Conservation (phyloP, 1,284 basidiomycete species). For the Rugiboletus extremiorientalis region DNA sequence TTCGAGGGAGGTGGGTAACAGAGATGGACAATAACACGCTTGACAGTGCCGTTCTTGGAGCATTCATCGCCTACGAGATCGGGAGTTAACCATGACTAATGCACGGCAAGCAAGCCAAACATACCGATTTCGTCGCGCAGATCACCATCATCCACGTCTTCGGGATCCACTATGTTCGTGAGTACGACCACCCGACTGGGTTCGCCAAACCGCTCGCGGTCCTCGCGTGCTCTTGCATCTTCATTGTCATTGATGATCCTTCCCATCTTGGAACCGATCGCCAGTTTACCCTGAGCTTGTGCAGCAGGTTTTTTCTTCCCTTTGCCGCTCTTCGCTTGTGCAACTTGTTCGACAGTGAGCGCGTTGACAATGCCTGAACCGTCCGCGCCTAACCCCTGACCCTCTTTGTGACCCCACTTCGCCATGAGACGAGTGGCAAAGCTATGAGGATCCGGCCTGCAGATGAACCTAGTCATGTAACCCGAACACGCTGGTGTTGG, state of each 20-base stretch:
- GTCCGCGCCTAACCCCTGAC: constrained; percentile 84
- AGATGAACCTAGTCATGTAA: neutral
- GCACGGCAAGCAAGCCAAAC: constrained; percentile 28
- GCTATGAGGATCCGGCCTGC: constrained; percentile 61
- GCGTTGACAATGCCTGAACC: constrained; percentile 87
- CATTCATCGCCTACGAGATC: constrained; percentile 74
- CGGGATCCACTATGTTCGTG: constrained; percentile 81
- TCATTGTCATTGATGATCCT: constrained; percentile 88
- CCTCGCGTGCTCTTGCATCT: constrained; percentile 70
- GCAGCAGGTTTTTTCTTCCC: constrained; percentile 32
- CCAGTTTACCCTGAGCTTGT: constrained; percentile 34
- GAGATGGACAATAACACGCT: constrained; percentile 83
- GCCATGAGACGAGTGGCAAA: constrained; percentile 85
- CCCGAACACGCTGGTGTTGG: neutral
- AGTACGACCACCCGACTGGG: constrained; percentile 87
- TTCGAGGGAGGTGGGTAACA: constrained; percentile 62
- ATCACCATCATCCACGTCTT: constrained; percentile 85
- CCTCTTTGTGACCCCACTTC: constrained; percentile 94
- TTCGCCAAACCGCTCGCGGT: constrained; percentile 79
- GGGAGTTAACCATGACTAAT: constrained; percentile 4
- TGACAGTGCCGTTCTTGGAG: constrained; percentile 86
- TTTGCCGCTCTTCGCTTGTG: constrained; percentile 28
- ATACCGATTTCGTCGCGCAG: constrained; percentile 83
- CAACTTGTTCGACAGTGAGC: constrained; percentile 73
- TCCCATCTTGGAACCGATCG: constrained; percentile 65